These are phyloP conservation scores for Kwoniella shivajii DNA, from an alignment of 1,284 basidiomycete genomes.

Conservation along the genomic window DNA sequence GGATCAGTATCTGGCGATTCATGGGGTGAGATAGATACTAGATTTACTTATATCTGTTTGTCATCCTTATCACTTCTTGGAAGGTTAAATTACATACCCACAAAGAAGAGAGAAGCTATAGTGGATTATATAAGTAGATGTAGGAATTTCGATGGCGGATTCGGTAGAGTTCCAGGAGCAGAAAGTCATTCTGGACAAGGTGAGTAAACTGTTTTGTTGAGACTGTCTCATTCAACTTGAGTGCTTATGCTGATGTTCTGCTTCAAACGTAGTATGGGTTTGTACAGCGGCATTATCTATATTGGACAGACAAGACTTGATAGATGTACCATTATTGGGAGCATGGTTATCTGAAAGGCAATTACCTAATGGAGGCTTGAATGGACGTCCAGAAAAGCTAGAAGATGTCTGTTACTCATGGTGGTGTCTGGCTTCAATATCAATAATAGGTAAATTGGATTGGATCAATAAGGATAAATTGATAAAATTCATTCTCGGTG, in stretches of 20 bases:
- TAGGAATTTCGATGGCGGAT: slow-evolving; percentile 94
- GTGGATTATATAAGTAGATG: slow-evolving; percentile 75
- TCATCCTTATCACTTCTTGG: slow-evolving; percentile 80
- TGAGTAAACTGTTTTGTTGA: slow-evolving; percentile 48
- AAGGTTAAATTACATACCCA: slow-evolving; percentile 58
- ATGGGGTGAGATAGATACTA: slow-evolving; percentile 89
- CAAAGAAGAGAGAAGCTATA: slow-evolving; percentile 61
- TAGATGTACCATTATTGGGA: slow-evolving; percentile 73
- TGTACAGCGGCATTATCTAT: slow-evolving; percentile 87
- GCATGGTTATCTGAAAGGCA: slow-evolving; percentile 96
- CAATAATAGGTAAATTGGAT: slow-evolving; percentile 77
- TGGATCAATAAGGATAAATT: slow-evolving; percentile 93
- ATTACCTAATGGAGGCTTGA: slow-evolving; percentile 87
- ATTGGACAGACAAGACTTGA: slow-evolving; percentile 73
- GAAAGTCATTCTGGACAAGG: slow-evolving; percentile 93
- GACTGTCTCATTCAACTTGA: neutral
- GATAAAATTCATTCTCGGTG: slow-evolving; percentile 76
- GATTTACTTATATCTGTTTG: slow-evolving; percentile 86
- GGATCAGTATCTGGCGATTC: slow-evolving; percentile 88
- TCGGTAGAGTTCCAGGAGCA: slow-evolving; percentile 77
- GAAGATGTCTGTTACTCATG: slow-evolving; percentile 98
- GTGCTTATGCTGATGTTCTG: neutral
- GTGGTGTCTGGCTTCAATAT: slow-evolving; percentile 89
- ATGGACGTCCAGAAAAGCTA: slow-evolving; percentile 95
- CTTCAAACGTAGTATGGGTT: slow-evolving; percentile 71